Evolutionary conservation across 306 rosid species (phyloP).

Genomic region (Vigna mungo): DNA sequence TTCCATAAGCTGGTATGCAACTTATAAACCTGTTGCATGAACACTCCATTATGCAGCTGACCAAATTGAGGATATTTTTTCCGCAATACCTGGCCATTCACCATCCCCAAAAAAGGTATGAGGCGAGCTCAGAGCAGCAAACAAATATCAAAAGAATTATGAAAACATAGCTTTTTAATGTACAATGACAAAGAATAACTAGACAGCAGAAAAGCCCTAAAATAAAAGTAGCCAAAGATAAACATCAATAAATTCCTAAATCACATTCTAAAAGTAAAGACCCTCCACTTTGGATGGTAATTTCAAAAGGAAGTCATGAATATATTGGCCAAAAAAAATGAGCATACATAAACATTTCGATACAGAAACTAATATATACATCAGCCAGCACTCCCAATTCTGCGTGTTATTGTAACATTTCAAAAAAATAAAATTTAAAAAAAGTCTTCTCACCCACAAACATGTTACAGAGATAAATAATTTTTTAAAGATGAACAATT

Average conservation of each 20-base stretch:
- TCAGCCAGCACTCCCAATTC: constrained; percentile 1
- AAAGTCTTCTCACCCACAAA: constrained; percentile 20
- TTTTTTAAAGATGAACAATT: constrained; percentile 6
- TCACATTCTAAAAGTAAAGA: not conserved
- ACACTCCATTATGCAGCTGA: constrained; percentile 86
- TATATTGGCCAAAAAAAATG: not conserved
- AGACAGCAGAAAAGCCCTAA: constrained; percentile 10
- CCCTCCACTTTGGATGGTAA: not conserved
- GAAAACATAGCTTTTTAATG: constrained; percentile 1
- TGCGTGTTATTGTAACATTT: not conserved
- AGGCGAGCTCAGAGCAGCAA: constrained; percentile 21
- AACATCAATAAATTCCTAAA: constrained; percentile 18
- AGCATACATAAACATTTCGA: not conserved
- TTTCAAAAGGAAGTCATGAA: not conserved
- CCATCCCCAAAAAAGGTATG: not conserved
- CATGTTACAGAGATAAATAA: constrained; percentile 2
- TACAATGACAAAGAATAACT: constrained; percentile 8
- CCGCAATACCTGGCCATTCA: constrained; percentile 73
- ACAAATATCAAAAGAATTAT: not conserved
- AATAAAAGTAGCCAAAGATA: not conserved
- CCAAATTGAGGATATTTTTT: constrained; percentile 98
- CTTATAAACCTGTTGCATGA: constrained; percentile 91
- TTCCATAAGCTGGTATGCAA: constrained; percentile 37
- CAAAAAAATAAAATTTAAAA: not conserved
- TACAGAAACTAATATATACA: constrained; percentile 4